phyloP scores from a whole-genome alignment of 495 filamentous ascomycete species.

The Penicillium nucicola region DNA sequence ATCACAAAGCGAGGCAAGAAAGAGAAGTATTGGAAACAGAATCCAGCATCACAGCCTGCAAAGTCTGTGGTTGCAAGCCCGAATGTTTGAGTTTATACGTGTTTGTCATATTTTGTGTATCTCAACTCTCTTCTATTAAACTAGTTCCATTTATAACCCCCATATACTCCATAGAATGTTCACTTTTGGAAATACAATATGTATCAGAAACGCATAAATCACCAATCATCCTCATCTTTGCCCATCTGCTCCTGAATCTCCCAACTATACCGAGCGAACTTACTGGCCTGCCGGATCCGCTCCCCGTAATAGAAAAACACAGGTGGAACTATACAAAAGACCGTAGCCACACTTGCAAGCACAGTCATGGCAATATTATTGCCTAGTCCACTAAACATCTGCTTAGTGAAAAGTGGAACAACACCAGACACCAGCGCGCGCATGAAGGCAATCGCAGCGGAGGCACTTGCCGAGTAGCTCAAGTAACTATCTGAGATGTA shows the following conservation, averaged over 20 bases:
- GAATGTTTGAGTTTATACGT: background rate
- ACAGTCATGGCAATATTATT: conserved; percentile 45
- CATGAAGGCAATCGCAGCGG: conserved; percentile 45
- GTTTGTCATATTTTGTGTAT: too few species aligned
- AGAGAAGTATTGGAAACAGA: conserved; percentile 53
- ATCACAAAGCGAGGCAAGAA: conserved; percentile 47
- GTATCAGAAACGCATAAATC: background rate
- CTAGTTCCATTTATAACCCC: background rate
- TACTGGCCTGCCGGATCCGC: conserved; percentile 39
- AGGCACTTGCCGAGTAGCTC: conserved; percentile 49
- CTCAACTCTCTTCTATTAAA: background rate
- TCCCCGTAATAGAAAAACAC: conserved; percentile 44
- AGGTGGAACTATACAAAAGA: conserved; percentile 43
- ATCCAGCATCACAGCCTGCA: background rate
- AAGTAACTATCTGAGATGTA: conserved; percentile 55
- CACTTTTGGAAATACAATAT: background rate
- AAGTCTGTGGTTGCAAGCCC: background rate
- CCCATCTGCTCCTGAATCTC: conserved; percentile 33
- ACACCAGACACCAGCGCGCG: conserved; percentile 41
- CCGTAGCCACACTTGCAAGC: conserved; percentile 40
- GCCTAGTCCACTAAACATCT: conserved; percentile 42
- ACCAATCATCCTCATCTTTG: conserved; percentile 22
- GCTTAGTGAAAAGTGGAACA: conserved; percentile 44
- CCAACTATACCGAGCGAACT: conserved; percentile 46
- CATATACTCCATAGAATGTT: background rate